Evolutionary conservation across 73 alveolate genomes (phyloP), one percentile per base, ranked within the genome.

Genomic region (Tetrahymena elliotti): DNA sequence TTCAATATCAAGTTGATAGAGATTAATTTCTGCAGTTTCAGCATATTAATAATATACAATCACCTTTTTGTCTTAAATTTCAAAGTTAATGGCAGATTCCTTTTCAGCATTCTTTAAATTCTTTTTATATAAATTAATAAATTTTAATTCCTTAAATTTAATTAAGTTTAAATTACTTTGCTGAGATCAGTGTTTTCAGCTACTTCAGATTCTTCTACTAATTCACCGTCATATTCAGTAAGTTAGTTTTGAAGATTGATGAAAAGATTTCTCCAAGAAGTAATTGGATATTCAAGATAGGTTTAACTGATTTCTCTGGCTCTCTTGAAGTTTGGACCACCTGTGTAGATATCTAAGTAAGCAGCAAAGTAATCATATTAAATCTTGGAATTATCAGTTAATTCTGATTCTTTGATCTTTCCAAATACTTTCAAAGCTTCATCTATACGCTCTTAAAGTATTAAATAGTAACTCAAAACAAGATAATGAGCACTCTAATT

Each of bases 251-350:
- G 82, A 84, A 98, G 96, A 83, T 98, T 98, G 93, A 93, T 94
- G 94, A 97, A 98, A 83, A 96, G 92, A 95, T 84, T 96, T 93
- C 98, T 96, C 99, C 99, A 98, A 53, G 97, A 93, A 10, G 95
- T 52, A 33, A 98, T 93, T n/a, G 99, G 99, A 93, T 97, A 96
- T 35, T 98, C 96, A 83, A 97, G 97, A 96, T 98, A 98, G 39
- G 97, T 92, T 37, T 96, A 84, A 15, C 97, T 93, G 38, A 98
- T 96, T 92, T 94, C 95, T 95, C 98, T 95, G 35, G 98, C 99
- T 40, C 96, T 83, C 54, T 97, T 94, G 94, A 97, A 97, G 83
- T 96, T 95, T 47, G 97, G 97, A 47, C 36, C 93, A 11, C 98
- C 98, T 37, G 83, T 38, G 93, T 94, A 93, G 93, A 95, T 93